Conservation (phyloP, 441 rosid species). For the Pelargonium cotyledonis region DNA sequence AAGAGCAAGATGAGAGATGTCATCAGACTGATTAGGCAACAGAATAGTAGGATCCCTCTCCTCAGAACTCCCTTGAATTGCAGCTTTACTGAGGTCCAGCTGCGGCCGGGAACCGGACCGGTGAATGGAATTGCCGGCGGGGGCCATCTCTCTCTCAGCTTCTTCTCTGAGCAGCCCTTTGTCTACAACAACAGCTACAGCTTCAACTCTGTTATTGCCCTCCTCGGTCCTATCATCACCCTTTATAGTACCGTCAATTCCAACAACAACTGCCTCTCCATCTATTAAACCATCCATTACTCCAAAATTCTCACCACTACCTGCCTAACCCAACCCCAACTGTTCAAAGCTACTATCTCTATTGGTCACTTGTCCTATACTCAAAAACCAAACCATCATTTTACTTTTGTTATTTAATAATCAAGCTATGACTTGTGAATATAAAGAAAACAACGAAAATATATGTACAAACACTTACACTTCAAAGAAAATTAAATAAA, state of each 20-base stretch:
- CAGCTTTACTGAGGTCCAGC: constrained; percentile 95
- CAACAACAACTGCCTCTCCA: constrained; percentile 48
- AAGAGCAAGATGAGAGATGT: constrained; percentile 89
- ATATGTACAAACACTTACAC: not conserved
- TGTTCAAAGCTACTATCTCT: not conserved
- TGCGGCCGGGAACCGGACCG: constrained; percentile 93
- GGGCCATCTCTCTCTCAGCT: constrained; percentile 67
- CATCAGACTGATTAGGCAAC: constrained; percentile 97
- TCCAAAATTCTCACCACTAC: constrained; percentile 25
- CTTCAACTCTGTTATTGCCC: constrained; percentile 12
- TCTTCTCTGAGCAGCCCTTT: constrained; percentile 16
- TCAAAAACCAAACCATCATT: constrained; percentile 2
- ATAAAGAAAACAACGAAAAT: not conserved
- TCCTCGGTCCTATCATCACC: constrained; percentile 18
- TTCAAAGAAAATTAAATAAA: not conserved
- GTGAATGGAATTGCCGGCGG: constrained; percentile 57
- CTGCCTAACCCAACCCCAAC: constrained; percentile 24
- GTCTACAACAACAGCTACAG: constrained; percentile 27
- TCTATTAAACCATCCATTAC: constrained; percentile 51
- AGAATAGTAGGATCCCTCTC: constrained; percentile 90
- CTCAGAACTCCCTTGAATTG: constrained; percentile 84
- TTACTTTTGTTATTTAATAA: constrained; percentile 1
- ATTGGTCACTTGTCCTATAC: constrained; percentile 27
- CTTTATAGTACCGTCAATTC: constrained; percentile 26
- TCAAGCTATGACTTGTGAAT: not conserved